Percentiles rank a stretch among this genome's conserved stretches.
phyloP scores from a whole-genome alignment of 805 yeast genomes.

The Candida xiaguanensis region DNA sequence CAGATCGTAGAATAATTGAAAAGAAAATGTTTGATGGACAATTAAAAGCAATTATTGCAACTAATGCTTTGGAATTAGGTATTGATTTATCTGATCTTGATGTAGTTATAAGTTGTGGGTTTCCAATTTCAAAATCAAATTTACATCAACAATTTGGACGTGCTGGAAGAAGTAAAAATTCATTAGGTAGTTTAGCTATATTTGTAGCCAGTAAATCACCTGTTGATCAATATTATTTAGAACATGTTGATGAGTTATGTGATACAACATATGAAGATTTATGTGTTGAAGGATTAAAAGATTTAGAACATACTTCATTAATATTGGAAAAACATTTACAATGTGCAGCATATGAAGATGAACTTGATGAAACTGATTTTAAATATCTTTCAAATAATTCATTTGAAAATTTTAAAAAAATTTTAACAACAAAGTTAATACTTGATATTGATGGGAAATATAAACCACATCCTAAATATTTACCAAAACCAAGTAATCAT shows the following conservation, averaged over 20 bases:
- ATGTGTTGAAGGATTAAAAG: constrained; percentile 35
- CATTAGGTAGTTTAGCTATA: constrained; percentile 77
- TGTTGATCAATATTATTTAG: constrained; percentile 78
- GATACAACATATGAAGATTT: constrained; percentile 40
- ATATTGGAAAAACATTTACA: constrained; percentile 82
- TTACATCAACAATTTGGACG: constrained; percentile 96
- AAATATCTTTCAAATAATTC: constrained; percentile 49
- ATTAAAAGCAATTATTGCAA: constrained; percentile 82
- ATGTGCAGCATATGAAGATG: constrained; percentile 89
- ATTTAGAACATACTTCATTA: constrained; percentile 28
- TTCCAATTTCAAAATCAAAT: constrained; percentile 82
- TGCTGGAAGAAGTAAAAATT: constrained; percentile 78
- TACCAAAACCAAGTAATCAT: constrained; percentile 78
- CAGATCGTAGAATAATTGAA: constrained; percentile 85
- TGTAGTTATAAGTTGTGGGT: constrained; percentile 89
- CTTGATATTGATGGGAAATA: constrained; percentile 29
- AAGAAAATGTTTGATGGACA: constrained; percentile 86
- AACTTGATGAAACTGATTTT: constrained; percentile 54
- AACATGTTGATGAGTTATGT: constrained; percentile 58
- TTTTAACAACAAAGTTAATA: constrained; percentile 34
- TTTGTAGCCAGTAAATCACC: constrained; percentile 82
- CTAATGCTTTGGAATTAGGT: constrained; percentile 94
- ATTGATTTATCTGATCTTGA: constrained; percentile 92
- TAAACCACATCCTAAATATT: constrained; percentile 42
- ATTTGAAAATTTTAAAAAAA: constrained; percentile 16